Conservation (phyloP, 2,329 filamentous ascomycete species). For the Hirsutella thompsonii region DNA sequence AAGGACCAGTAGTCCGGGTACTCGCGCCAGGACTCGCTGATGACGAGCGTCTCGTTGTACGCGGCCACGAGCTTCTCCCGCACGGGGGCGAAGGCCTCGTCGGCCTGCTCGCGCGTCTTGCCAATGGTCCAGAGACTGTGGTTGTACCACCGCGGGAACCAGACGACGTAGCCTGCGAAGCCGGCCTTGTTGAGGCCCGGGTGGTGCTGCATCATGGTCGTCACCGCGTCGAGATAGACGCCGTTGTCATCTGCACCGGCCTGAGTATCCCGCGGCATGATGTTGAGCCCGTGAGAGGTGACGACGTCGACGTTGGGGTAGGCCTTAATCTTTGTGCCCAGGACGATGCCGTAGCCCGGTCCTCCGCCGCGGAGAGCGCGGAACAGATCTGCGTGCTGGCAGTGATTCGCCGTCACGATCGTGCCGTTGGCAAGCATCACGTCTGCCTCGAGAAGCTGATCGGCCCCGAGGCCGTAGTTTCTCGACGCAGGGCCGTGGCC, state of each 20-base stretch:
- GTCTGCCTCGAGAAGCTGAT: slow-evolving; percentile 28
- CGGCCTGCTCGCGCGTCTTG: slow-evolving; percentile 11
- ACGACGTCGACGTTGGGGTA: slow-evolving; percentile 12
- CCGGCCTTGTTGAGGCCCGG: slow-evolving; percentile 17
- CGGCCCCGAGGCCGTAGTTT: slow-evolving; percentile 27
- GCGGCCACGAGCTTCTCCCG: slow-evolving; percentile 5
- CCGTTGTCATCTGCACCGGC: slow-evolving; percentile 14
- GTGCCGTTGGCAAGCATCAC: slow-evolving; percentile 24
- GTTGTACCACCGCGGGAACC: slow-evolving; percentile 15
- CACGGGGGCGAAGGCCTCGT: slow-evolving; percentile 9
- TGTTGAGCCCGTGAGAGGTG: slow-evolving; percentile 6
- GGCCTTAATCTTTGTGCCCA: slow-evolving; percentile 23
- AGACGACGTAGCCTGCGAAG: slow-evolving; percentile 15
- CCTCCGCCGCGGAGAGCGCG: slow-evolving; percentile 24
- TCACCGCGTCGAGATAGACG: slow-evolving; percentile 12
- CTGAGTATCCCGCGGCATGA: slow-evolving; percentile 9
- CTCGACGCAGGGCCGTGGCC: slow-evolving; percentile 25
- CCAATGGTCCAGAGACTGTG: slow-evolving; percentile 16
- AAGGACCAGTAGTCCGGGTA: slow-evolving; percentile 18
- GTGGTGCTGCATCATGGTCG: slow-evolving; percentile 16
- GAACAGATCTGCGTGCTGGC: slow-evolving; percentile 21
- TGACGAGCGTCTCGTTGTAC: slow-evolving; percentile 9
- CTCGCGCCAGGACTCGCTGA: slow-evolving; percentile 9
- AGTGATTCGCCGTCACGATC: slow-evolving; percentile 19
- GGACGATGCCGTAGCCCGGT: slow-evolving; percentile 17